Conservation (phyloP, 306 rosid genomes). For the Cucurbita argyrosperma region DNA sequence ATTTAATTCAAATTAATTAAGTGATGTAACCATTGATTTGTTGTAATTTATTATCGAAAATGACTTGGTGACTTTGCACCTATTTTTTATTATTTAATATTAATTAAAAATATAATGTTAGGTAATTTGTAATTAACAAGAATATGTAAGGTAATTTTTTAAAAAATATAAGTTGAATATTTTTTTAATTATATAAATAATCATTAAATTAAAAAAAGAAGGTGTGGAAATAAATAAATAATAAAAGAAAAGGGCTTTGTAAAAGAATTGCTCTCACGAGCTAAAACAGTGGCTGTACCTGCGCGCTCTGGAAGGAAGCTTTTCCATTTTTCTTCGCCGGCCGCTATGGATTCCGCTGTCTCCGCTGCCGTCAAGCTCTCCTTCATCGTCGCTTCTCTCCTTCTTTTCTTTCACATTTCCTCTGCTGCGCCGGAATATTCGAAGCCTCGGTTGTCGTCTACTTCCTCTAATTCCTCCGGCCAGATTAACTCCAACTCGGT, state of each 20-base stretch:
- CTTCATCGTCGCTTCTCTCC: background rate
- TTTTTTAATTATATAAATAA: background rate
- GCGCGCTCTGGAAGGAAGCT: constrained; percentile 8
- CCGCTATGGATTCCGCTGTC: constrained; percentile 44
- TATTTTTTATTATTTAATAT: background rate
- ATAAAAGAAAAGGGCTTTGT: background rate
- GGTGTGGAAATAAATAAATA: background rate
- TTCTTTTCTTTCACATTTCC: constrained; percentile 1
- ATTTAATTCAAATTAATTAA: background rate
- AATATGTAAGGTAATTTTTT: too few relatives aligned
- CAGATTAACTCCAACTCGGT: constrained; percentile 67
- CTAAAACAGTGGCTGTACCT: background rate
- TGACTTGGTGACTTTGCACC: background rate
- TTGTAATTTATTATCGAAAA: background rate
- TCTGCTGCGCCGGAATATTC: constrained; percentile 20
- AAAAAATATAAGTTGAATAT: background rate
- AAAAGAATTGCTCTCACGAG: background rate
- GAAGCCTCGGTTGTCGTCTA: constrained; percentile 5
- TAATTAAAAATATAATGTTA: background rate
- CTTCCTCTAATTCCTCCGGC: constrained; percentile 9
- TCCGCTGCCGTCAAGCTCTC: constrained; percentile 14
- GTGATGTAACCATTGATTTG: background rate
- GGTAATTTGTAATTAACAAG: background rate
- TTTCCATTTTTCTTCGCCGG: constrained; percentile 2
- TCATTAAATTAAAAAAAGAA: background rate